Percentiles rank a stretch among this genome's conserved stretches.
Conservation (phyloP, 2,329 filamentous ascomycete species). For the Xylariaceae sp. region DNA sequence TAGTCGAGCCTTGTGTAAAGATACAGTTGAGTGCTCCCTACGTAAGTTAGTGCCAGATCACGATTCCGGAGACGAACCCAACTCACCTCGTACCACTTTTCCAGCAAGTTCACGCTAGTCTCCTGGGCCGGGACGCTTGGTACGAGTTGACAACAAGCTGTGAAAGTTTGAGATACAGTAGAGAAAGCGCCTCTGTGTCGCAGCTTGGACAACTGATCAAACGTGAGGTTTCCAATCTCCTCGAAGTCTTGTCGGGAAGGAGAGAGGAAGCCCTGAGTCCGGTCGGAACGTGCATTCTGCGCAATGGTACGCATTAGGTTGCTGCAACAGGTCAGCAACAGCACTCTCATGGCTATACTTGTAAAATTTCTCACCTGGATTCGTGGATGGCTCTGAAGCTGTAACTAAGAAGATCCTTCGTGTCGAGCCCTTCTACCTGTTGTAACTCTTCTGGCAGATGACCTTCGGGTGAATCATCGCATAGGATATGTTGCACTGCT, state of each 20-base stretch:
- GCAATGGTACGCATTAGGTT: slow-evolving; percentile 64
- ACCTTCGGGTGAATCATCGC: slow-evolving; percentile 91
- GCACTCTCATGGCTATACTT: not conserved
- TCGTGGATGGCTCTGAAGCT: slow-evolving; percentile 95
- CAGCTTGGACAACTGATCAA: slow-evolving; percentile 74
- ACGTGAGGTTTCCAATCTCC: slow-evolving; percentile 66
- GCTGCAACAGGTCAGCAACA: slow-evolving; percentile 42
- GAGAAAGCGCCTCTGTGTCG: slow-evolving; percentile 91
- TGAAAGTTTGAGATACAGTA: slow-evolving; percentile 84
- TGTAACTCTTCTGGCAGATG: slow-evolving; percentile 73
- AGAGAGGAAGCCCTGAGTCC: slow-evolving; percentile 40
- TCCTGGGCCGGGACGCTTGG: slow-evolving; percentile 39
- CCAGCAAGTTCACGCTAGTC: slow-evolving; percentile 45
- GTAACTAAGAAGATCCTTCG: slow-evolving; percentile 88
- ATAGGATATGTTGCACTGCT: slow-evolving; percentile 70
- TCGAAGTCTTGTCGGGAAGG: slow-evolving; percentile 53
- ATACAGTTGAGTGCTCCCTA: slow-evolving; percentile 66
- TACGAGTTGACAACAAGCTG: slow-evolving; percentile 65
- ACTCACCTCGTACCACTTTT: slow-evolving; percentile 65
- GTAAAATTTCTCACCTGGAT: slow-evolving; percentile 58
- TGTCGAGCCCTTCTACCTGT: slow-evolving; percentile 64
- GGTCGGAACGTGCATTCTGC: slow-evolving; percentile 46
- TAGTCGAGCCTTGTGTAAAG: slow-evolving; percentile 70
- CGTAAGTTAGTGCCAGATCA: slow-evolving; percentile 16
- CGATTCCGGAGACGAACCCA: not conserved